phyloP scores from a whole-genome alignment of 225 moss, liverwort and hornwort genomes.

The Sphagnum contortum region DNA sequence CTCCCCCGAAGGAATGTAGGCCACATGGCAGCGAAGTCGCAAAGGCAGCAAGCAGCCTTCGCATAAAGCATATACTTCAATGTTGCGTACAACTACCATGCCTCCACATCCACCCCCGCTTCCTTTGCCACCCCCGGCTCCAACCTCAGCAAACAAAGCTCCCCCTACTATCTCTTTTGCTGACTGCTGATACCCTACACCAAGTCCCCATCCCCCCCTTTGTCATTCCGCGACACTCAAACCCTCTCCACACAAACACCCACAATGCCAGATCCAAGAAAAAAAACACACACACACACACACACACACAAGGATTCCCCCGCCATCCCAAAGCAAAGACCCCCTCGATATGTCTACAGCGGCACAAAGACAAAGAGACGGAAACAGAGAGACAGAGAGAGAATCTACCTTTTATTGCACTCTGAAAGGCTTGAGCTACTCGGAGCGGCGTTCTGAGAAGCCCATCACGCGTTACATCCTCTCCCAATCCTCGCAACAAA shows the following conservation, averaged over 20 bases:
- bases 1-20: conserved; percentile 77
- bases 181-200: conserved; percentile 78
- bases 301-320: too few species aligned
- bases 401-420: conserved; percentile 60
- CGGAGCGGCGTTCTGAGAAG: conserved; percentile 81
- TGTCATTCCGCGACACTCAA: too few species aligned
- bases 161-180: conserved; percentile 77
- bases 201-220: conserved; percentile 2
- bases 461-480: conserved; percentile 82
- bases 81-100: conserved; percentile 88
- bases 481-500: conserved; percentile 63
- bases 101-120: conserved; percentile 95
- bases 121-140: conserved; percentile 60
- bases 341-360: too few species aligned
- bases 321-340: too few species aligned
- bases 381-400: not conserved
- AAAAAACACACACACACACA: too few species aligned
- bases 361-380: too few species aligned
- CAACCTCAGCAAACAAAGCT: conserved; percentile 75
- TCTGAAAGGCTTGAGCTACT: conserved; percentile 80
- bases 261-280: too few species aligned
- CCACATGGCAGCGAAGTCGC: conserved; percentile 81
- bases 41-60: conserved; percentile 84
- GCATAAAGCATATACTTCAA: conserved; percentile 74
- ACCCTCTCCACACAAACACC: too few species aligned